Conservation (phyloP, 805 yeast species). For the Jamesozyma hellenica region DNA sequence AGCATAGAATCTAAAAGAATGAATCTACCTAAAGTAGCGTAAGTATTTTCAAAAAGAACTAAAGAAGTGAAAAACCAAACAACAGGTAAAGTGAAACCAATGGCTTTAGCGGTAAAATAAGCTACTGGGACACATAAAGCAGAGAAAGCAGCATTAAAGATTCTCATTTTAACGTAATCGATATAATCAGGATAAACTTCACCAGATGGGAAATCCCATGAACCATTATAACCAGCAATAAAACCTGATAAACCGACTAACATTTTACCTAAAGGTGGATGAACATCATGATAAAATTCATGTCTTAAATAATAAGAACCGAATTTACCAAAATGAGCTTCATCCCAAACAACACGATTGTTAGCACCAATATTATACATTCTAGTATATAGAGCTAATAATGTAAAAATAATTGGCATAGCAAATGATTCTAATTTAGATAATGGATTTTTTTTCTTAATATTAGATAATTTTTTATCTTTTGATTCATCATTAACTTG, state of each 20-base stretch:
- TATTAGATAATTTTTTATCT: no score
- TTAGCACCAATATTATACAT: conserved; percentile 48
- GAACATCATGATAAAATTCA: conserved; percentile 79
- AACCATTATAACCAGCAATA: conserved; percentile 66
- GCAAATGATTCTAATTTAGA: conserved; percentile 27
- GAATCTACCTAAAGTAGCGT: conserved; percentile 62
- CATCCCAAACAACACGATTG: conserved; percentile 73
- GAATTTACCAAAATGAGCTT: conserved; percentile 82
- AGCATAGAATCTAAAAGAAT: conserved; percentile 70
- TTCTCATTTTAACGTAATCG: conserved; percentile 57
- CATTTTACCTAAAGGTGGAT: conserved; percentile 81
- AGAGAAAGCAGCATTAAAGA: conserved; percentile 60
- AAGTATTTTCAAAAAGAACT: conserved; percentile 60
- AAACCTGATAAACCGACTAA: conserved; percentile 69
- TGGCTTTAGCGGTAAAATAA: conserved; percentile 54
- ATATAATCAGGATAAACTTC: conserved; percentile 49
- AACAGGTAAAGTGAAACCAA: conserved; percentile 41
- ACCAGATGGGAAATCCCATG: conserved; percentile 69
- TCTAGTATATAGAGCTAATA: conserved; percentile 43
- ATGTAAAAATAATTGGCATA: conserved; percentile 38
- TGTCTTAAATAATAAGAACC: conserved; percentile 73
- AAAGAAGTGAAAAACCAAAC: conserved; percentile 52
- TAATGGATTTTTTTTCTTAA: not conserved
- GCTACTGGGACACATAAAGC: conserved; percentile 61
- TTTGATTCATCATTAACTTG: not conserved